Base-by-base conservation (phyloP, 2,329 filamentous ascomycete species). In the Ceratocystiopsis minuta region DNA sequence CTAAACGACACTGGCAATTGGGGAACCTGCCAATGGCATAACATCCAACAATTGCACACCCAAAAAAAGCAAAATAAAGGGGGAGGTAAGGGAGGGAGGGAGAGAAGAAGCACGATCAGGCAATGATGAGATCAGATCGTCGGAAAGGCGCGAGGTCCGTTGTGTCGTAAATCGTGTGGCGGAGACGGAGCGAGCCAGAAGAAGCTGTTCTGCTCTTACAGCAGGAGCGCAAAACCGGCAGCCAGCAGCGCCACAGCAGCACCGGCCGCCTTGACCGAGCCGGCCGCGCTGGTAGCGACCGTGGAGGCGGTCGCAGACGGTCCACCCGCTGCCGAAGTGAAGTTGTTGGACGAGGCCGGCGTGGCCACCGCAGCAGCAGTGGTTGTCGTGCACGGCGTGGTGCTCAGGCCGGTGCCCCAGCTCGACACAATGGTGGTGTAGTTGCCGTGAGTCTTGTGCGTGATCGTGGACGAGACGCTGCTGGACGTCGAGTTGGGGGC, bases 281-380 rank as follows among this genome's bases (percentile, higher is more conserved):
- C 56, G 15, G 48, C 54, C n/a, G 52, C 57, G 38, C 52, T 55
- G 35, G 53, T 53, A 5, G 51, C 45, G 15, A 61, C 51, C 40
- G 38, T 42, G 35, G 45, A 42, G 20, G 52, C 31, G 16, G 47
- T 37, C 13, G 47, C n/a, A 12, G 48, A 17, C 18, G 35, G 36
- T 20, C 37, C 31, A 34, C 38, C 37, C 37, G 43, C 43, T 42
- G 24, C 16, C 43, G 47, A 32, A 37, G 40, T 17, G 6, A 17
- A 16, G n/a, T 35, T 35, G 34, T 17, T 17, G 16, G n/a, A 3
- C 14, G 34, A n/a, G 7, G 11, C n/a, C 4, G 14, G n/a, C 2
- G 15, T 35, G 15, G 34, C 15, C 10, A 16, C 33, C 33, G 14
- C 2, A 9, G 6, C 3, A 2, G 33, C 13, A 6, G 33, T 6